Percentiles rank a stretch among this genome's conserved stretches.
These are phyloP conservation scores for Ascochyta lentis DNA, from an alignment of 2,329 filamentous ascomycete genomes.

Conservation along the genomic window DNA sequence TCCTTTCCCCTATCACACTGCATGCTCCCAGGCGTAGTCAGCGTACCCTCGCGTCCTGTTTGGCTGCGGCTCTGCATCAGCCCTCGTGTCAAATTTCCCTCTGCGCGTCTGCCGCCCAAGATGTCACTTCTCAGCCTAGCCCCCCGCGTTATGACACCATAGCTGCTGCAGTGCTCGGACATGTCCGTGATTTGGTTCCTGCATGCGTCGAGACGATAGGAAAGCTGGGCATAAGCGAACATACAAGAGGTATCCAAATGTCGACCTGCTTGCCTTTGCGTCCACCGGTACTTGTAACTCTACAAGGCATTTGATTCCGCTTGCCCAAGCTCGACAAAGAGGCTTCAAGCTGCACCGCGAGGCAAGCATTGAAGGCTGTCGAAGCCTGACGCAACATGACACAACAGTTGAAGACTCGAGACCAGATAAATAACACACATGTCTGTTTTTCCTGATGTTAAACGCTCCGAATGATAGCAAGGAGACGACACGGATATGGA, in stretches of 20 bases:
- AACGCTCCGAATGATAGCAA: neutral
- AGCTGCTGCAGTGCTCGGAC: slow-evolving; percentile 14
- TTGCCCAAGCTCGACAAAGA: too few species aligned
- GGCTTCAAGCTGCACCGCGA: too few species aligned
- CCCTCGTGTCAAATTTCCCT: slow-evolving; percentile 13
- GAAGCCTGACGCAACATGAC: too few species aligned
- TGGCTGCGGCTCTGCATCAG: slow-evolving; percentile 7
- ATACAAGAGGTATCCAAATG: neutral
- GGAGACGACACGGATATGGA: neutral
- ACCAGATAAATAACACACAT: neutral
- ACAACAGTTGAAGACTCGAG: neutral
- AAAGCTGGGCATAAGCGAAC: neutral
- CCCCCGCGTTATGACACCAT: slow-evolving; percentile 33
- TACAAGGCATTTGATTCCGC: too few species aligned
- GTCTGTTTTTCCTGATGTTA: neutral
- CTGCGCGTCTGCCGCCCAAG: slow-evolving; percentile 15
- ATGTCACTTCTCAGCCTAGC: slow-evolving; percentile 21
- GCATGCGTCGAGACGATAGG: neutral
- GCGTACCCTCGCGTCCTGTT: slow-evolving; percentile 8
- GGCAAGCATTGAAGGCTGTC: too few species aligned
- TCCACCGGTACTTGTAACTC: too few species aligned
- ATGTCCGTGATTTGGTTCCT: slow-evolving; percentile 14
- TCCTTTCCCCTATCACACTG: slow-evolving; percentile 15
- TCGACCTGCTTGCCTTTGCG: too few species aligned
- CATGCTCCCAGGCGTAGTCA: neutral